Evolutionary conservation across 352 stramenopile species (phyloP).

Genomic region (Elongisporangium senticosum): DNA sequence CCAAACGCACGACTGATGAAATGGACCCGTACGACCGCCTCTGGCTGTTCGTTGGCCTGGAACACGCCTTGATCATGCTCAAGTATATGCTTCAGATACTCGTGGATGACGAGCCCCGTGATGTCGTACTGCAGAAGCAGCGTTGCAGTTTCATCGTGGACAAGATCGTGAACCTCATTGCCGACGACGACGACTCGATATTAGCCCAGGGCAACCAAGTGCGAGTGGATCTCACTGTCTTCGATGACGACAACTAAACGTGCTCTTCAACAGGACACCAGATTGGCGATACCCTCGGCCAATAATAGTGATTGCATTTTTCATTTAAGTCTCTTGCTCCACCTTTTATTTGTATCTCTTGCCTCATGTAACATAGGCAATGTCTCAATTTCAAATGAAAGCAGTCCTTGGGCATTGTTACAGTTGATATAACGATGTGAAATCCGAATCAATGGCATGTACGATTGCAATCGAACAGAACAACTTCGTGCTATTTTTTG

Average conservation of each 20-base stretch:
- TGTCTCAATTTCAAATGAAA: too few species aligned
- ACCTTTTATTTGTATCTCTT: not conserved
- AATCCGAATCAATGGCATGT: too few species aligned
- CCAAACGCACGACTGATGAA: conserved; percentile 43
- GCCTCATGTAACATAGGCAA: too few species aligned
- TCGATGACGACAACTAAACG: conserved; percentile 60
- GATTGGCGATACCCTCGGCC: not conserved
- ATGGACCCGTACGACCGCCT: conserved; percentile 40
- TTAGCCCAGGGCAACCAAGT: conserved; percentile 74
- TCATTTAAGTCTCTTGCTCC: not conserved
- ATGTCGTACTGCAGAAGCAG: conserved; percentile 66
- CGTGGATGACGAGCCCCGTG: conserved; percentile 65
- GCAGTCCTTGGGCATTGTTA: too few species aligned
- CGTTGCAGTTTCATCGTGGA: conserved; percentile 60
- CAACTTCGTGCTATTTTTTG: too few species aligned
- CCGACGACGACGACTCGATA: conserved; percentile 62
- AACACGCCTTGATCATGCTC: conserved; percentile 55
- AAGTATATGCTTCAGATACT: conserved; percentile 68
- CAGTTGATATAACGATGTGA: too few species aligned
- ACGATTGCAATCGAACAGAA: too few species aligned
- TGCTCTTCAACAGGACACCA: not conserved
- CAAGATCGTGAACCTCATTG: conserved; percentile 72
- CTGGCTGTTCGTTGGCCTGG: conserved; percentile 60
- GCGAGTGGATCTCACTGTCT: conserved; percentile 72
- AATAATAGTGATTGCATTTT: not conserved